phyloP scores from a whole-genome alignment of 495 filamentous ascomycete genomes.

The Talaromyces nanjingensis region DNA sequence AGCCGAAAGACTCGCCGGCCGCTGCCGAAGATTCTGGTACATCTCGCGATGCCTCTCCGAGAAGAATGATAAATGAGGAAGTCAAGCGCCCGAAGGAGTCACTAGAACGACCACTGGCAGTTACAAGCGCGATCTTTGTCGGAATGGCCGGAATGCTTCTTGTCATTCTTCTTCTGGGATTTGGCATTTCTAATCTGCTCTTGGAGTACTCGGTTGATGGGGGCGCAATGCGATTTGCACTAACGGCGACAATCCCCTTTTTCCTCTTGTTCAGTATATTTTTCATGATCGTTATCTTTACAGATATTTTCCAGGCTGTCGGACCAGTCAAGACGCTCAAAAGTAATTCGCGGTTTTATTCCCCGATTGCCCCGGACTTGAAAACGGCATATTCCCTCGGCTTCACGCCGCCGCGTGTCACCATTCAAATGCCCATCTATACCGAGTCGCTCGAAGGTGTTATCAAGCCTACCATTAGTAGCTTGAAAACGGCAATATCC shows the following conservation, averaged over 20 bases:
- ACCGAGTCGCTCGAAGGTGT: slow-evolving; percentile 61
- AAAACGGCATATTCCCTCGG: slow-evolving; percentile 9
- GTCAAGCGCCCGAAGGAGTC: slow-evolving; percentile 4
- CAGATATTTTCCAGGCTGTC: slow-evolving; percentile 14
- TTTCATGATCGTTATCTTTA: slow-evolving; percentile 18
- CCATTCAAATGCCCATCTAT: slow-evolving; percentile 71
- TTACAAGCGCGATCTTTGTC: slow-evolving; percentile 19
- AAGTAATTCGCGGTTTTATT: slow-evolving; percentile 15
- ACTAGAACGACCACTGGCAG: slow-evolving; percentile 9
- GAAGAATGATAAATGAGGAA: slow-evolving; percentile 4
- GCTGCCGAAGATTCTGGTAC: neutral
- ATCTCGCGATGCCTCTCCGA: slow-evolving; percentile 1
- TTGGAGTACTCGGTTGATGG: slow-evolving; percentile 22
- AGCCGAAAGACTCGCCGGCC: neutral
- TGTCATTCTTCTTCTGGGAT: slow-evolving; percentile 5
- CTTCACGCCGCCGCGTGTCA: slow-evolving; percentile 14
- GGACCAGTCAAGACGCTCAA: slow-evolving; percentile 12
- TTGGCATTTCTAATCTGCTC: slow-evolving; percentile 16
- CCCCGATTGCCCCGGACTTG: slow-evolving; percentile 12
- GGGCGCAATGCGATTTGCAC: slow-evolving; percentile 19
- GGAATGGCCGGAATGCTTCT: slow-evolving; percentile 19
- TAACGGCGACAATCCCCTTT: slow-evolving; percentile 24
- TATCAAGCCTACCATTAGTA: slow-evolving; percentile 55
- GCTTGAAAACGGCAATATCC: slow-evolving; percentile 57
- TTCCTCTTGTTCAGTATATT: slow-evolving; percentile 22